These are phyloP conservation scores for Thalassiosira exigua DNA, from an alignment of 352 stramenopile genomes.

Conservation along the genomic window DNA sequence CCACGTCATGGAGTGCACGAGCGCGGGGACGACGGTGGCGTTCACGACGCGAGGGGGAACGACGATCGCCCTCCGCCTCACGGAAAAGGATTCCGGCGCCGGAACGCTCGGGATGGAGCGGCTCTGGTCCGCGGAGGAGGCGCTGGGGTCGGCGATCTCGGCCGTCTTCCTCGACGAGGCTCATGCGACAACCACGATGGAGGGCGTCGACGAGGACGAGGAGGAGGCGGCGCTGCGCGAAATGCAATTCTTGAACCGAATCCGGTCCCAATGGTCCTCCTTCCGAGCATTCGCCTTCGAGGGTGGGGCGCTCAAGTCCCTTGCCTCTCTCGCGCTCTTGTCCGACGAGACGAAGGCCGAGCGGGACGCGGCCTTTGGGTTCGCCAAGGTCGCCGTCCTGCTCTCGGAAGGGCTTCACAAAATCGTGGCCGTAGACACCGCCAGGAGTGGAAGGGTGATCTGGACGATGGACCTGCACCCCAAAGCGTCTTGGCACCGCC, in stretches of 20 bases:
- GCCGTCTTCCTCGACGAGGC: constrained; percentile 78
- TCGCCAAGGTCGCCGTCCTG: constrained; percentile 77
- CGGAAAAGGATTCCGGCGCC: not conserved
- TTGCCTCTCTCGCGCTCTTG: constrained; percentile 58
- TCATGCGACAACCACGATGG: constrained; percentile 38
- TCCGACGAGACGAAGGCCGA: constrained; percentile 56
- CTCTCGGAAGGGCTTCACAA: constrained; percentile 64
- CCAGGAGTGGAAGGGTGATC: constrained; percentile 47
- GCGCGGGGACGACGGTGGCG: constrained; percentile 43
- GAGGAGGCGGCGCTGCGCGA: constrained; percentile 48
- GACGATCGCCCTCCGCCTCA: constrained; percentile 44
- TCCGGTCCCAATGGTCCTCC: constrained; percentile 49
- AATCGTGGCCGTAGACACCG: constrained; percentile 68
- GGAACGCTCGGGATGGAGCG: not conserved
- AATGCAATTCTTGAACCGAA: constrained; percentile 48
- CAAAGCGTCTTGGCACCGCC: constrained; percentile 59
- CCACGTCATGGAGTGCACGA: constrained; percentile 46
- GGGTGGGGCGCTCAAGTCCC: constrained; percentile 33
- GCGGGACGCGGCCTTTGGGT: constrained; percentile 74
- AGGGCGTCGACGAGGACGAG: constrained; percentile 45
- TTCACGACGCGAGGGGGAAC: constrained; percentile 59
- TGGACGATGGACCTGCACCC: constrained; percentile 69
- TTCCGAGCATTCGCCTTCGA: constrained; percentile 37
- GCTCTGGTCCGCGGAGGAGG: constrained; percentile 76
- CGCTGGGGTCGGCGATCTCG: constrained; percentile 61